Percentiles rank a stretch among this genome's conserved stretches.
Evolutionary conservation across 306 rosid genomes (phyloP).

Genomic region (Quercus suber): DNA sequence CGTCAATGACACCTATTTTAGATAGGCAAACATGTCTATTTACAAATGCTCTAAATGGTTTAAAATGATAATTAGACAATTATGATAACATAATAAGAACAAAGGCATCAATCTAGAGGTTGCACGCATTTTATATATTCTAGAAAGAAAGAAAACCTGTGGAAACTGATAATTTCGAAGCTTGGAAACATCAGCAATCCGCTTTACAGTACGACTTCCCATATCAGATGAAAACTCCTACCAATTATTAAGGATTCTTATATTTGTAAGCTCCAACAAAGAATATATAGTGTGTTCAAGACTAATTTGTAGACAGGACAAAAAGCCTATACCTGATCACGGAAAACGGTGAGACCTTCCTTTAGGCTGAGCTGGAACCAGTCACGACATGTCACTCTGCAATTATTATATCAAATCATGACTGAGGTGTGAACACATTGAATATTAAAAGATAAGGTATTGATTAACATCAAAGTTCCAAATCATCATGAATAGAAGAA

Average conservation of each 20-base stretch:
- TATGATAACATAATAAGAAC: background rate
- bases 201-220: constrained; percentile 93
- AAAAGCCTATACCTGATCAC: constrained; percentile 70
- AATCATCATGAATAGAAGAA: constrained; percentile 7
- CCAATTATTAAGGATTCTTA: constrained; percentile 20
- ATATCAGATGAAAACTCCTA: constrained; percentile 98
- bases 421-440: constrained; percentile 16
- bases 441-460: background rate
- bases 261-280: background rate
- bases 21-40: background rate
- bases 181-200: constrained; percentile 83
- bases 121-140: background rate
- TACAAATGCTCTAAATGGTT: background rate
- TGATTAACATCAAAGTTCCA: background rate
- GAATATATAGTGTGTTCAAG: background rate
- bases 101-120: constrained; percentile 11
- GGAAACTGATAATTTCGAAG: constrained; percentile 95
- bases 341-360: constrained; percentile 98
- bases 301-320: constrained; percentile 4
- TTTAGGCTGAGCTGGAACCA: constrained; percentile 99
- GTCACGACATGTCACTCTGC: constrained; percentile 98
- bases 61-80: background rate
- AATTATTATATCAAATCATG: constrained; percentile 27
- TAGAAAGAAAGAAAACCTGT: constrained; percentile 56
- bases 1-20: background rate